phyloP scores from a whole-genome alignment of 176 grass and related monocot species.

The Miscanthus lutarioriparius region DNA sequence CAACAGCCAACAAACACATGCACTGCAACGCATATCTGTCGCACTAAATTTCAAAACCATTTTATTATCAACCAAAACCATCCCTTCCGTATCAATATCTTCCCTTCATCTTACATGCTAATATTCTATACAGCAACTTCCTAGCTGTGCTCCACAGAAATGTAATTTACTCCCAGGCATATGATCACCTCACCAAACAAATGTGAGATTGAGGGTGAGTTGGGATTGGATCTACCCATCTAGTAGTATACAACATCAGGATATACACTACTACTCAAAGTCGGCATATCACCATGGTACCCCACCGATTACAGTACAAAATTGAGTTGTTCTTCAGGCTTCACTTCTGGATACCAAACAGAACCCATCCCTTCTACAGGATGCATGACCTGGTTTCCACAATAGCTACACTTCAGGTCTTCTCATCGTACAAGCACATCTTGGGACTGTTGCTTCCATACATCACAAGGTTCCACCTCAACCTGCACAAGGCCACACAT shows the following conservation, averaged over 20 bases:
- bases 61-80: background rate
- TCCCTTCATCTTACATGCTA: background rate
- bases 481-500: constrained; percentile 36
- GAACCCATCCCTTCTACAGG: background rate
- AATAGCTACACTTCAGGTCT: background rate
- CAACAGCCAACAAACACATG: background rate
- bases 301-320: background rate
- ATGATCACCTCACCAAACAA: background rate
- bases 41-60: background rate
- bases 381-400: background rate
- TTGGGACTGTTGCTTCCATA: constrained; percentile 85
- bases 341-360: background rate
- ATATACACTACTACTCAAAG: too few relatives aligned
- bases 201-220: background rate
- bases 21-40: background rate
- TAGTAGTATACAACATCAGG: background rate
- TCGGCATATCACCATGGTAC: too few relatives aligned
- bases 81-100: background rate
- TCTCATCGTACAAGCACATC: constrained; percentile 56
- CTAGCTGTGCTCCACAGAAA: background rate
- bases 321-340: background rate
- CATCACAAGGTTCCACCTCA: constrained; percentile 62
- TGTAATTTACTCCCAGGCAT: background rate
- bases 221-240: background rate
- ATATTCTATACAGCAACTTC: background rate